Conservation (phyloP, 2,329 filamentous ascomycete species). For the Clathrospora elynae region DNA sequence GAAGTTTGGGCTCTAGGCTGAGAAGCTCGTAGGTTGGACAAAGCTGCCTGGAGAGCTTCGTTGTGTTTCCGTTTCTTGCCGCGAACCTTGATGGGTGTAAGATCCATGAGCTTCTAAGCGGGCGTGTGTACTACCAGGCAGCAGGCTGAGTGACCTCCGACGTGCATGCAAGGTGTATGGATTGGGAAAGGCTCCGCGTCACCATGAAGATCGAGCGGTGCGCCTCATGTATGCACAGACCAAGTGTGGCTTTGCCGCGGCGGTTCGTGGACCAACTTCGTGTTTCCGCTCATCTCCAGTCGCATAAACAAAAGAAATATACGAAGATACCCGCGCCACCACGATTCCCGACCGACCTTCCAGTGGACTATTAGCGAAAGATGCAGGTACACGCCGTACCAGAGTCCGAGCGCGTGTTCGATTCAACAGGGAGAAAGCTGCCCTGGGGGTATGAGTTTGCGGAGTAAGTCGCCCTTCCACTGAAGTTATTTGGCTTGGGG, state of each 20-base stretch:
- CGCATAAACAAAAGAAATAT: conserved; percentile 36
- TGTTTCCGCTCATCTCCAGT: conserved; percentile 24
- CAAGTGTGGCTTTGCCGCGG: conserved; percentile 36
- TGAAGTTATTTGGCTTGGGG: conserved; percentile 1
- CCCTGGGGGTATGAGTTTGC: conserved; percentile 69
- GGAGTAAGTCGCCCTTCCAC: conserved; percentile 55
- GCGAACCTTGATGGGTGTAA: conserved; percentile 43
- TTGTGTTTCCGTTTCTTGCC: conserved; percentile 38
- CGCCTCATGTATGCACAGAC: conserved; percentile 26
- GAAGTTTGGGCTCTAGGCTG: too few relatives aligned
- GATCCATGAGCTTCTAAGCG: conserved; percentile 34
- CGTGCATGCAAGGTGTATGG: conserved; percentile 23
- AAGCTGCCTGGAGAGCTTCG: too few relatives aligned
- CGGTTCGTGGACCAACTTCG: conserved; percentile 25
- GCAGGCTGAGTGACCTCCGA: conserved; percentile 19
- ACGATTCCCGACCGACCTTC: not conserved
- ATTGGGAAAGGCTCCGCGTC: conserved; percentile 24
- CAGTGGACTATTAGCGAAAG: conserved; percentile 23
- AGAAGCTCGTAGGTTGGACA: too few relatives aligned
- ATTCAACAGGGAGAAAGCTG: conserved; percentile 62
- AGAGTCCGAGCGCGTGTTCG: conserved; percentile 64
- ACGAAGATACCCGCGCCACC: conserved; percentile 4
- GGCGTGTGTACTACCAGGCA: conserved; percentile 31
- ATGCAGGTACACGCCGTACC: conserved; percentile 72
- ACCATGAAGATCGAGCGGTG: conserved; percentile 13